Conservation (phyloP, 148 eudicot species). For the Vaccinium myrtillus region DNA sequence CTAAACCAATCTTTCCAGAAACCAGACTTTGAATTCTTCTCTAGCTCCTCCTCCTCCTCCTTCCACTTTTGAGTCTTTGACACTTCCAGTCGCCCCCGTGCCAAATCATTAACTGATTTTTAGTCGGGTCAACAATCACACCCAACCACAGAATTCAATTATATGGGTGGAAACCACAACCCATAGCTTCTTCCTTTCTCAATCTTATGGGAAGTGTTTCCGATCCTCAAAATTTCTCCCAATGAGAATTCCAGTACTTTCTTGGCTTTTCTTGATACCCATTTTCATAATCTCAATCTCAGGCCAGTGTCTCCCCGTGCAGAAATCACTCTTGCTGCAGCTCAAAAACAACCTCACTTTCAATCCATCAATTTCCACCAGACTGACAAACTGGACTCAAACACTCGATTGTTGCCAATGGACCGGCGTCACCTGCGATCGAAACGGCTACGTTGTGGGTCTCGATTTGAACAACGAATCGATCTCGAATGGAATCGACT, state of each 20-base stretch:
- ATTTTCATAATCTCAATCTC: not conserved
- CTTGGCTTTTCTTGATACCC: not conserved
- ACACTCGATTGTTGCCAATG: conserved; percentile 34
- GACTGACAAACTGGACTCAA: conserved; percentile 30
- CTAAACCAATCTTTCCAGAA: no score
- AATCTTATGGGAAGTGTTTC: not conserved
- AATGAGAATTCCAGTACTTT: not conserved
- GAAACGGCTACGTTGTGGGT: conserved; percentile 21
- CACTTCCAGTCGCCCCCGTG: not conserved
- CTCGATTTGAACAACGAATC: conserved; percentile 31
- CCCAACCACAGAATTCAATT: not conserved
- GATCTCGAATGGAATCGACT: conserved; percentile 9
- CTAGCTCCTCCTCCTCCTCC: not conserved
- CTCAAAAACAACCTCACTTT: conserved; percentile 25
- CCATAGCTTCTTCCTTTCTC: not conserved
- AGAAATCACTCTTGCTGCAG: conserved; percentile 29
- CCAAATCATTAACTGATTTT: not conserved
- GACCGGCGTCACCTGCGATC: conserved; percentile 39
- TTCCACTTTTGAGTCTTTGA: not conserved
- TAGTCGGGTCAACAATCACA: not conserved
- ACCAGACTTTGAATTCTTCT: no score
- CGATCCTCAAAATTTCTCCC: not conserved
- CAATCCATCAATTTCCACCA: not conserved
- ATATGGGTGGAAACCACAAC: not conserved
- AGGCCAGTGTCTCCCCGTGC: conserved; percentile 19